Conservation (phyloP, 441 rosid genomes). For the Croton laevigatus region DNA sequence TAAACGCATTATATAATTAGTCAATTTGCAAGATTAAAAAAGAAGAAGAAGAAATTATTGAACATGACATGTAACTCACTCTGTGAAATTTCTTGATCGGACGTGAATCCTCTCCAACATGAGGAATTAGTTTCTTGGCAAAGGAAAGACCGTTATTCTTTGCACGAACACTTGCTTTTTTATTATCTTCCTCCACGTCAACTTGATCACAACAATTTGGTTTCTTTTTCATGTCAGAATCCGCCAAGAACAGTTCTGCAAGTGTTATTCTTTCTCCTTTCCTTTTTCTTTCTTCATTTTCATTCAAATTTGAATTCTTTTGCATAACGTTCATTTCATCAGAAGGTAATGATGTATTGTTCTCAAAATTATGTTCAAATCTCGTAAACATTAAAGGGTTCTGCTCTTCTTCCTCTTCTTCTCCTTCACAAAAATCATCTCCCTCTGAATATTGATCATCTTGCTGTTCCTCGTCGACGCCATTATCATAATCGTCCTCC, state of each 20-base stretch:
- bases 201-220: constrained; percentile 14
- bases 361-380: constrained; percentile 30
- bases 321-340: constrained; percentile 1
- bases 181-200: constrained; percentile 12
- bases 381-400: constrained; percentile 56
- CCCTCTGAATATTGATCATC: constrained; percentile 17
- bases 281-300: constrained; percentile 28
- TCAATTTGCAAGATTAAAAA: too few species aligned
- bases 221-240: constrained; percentile 39
- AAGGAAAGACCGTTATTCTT: constrained; percentile 41
- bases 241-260: constrained; percentile 77
- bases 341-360: constrained; percentile 10
- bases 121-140: constrained; percentile 61
- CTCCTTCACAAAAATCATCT: too few species aligned
- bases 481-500: constrained; percentile 25
- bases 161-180: constrained; percentile 26
- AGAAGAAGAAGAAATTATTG: neutral
- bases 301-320: constrained; percentile 4
- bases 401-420: constrained; percentile 36
- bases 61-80: constrained; percentile 31
- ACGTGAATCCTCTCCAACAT: constrained; percentile 50
- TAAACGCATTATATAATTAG: neutral
- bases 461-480: constrained; percentile 28
- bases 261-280: constrained; percentile 65
- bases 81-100: constrained; percentile 64